These are phyloP conservation scores for Amaranthus cruentus DNA, from an alignment of 148 eudicot genomes.

Conservation along the genomic window DNA sequence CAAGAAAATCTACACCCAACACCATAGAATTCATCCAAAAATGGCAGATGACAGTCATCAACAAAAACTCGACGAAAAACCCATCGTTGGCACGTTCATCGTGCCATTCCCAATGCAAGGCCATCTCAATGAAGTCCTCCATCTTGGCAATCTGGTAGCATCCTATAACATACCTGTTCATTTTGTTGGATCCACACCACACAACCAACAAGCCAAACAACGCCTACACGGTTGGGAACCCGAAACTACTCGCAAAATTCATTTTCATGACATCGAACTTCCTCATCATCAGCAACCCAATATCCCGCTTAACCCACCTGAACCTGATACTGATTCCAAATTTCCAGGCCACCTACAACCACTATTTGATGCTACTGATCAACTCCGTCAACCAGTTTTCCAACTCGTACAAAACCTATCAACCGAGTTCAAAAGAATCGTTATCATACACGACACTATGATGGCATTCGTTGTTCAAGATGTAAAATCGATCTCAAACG, in stretches of 20 bases:
- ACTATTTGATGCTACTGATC: constrained; percentile 26
- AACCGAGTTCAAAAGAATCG: constrained; percentile 20
- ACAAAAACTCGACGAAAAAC: constrained; percentile 34
- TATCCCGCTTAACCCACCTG: constrained; percentile 18
- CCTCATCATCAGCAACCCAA: constrained; percentile 8
- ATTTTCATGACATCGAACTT: constrained; percentile 50
- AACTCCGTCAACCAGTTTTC: constrained; percentile 35
- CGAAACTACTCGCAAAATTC: constrained; percentile 15
- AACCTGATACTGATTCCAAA: constrained; percentile 15
- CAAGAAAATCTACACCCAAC: not conserved
- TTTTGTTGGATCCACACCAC: constrained; percentile 37
- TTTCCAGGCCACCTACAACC: constrained; percentile 51
- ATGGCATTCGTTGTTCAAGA: constrained; percentile 49
- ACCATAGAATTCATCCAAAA: not conserved
- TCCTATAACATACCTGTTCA: constrained; percentile 44
- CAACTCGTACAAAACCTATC: constrained; percentile 36
- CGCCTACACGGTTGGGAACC: constrained; percentile 40
- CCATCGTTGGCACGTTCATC: constrained; percentile 31
- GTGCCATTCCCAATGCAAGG: constrained; percentile 68
- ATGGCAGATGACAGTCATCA: constrained; percentile 18
- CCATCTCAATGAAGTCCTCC: constrained; percentile 73
- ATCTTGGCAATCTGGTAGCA: constrained; percentile 48
- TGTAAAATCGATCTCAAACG: constrained; percentile 31
- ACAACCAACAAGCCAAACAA: constrained; percentile 45
- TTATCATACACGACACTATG: constrained; percentile 48